phyloP scores from a whole-genome alignment of 1,139 yeast species.

The Lodderomyces metapsilosis region DNA sequence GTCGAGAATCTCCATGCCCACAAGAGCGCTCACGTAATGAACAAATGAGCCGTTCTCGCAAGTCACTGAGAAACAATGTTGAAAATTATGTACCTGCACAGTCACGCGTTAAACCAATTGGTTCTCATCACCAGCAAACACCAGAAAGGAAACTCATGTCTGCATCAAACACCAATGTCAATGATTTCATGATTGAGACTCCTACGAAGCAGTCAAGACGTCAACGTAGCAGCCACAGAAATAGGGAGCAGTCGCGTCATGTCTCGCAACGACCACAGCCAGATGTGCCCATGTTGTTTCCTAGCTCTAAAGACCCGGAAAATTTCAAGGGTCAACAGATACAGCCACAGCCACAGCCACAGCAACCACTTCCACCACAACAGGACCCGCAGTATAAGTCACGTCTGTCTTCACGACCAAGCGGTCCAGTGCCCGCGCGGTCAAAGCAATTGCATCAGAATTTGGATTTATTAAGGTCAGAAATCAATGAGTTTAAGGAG shows the following conservation, averaged over 20 bases:
- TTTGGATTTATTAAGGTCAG: slow-evolving; percentile 41
- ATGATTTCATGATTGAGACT: slow-evolving; percentile 11
- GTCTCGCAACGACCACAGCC: neutral
- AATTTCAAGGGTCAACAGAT: neutral
- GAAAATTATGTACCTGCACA: slow-evolving; percentile 4
- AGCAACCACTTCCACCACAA: slow-evolving; percentile 7
- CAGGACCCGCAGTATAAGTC: slow-evolving; percentile 10
- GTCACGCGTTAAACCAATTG: slow-evolving; percentile 3
- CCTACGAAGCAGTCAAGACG: slow-evolving; percentile 10
- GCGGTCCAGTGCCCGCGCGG: slow-evolving; percentile 16
- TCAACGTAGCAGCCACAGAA: slow-evolving; percentile 14
- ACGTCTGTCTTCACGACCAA: slow-evolving; percentile 2
- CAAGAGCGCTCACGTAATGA: slow-evolving; percentile 5
- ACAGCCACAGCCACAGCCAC: slow-evolving; percentile 7
- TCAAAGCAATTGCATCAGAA: slow-evolving; percentile 42
- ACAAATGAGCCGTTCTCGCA: slow-evolving; percentile 5
- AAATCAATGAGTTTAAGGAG: slow-evolving; percentile 48
- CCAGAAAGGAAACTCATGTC: slow-evolving; percentile 11
- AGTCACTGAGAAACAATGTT: slow-evolving; percentile 4
- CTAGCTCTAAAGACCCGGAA: slow-evolving; percentile 2
- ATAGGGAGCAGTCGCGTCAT: neutral
- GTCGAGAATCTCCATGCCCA: neutral
- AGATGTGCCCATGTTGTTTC: slow-evolving; percentile 2
- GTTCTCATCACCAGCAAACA: neutral
- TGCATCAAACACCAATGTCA: slow-evolving; percentile 14